Evolutionary conservation across 1,284 basidiomycete species (phyloP), one percentile per base, ranked within the genome.

Genomic region (Heterobasidion occidentale): DNA sequence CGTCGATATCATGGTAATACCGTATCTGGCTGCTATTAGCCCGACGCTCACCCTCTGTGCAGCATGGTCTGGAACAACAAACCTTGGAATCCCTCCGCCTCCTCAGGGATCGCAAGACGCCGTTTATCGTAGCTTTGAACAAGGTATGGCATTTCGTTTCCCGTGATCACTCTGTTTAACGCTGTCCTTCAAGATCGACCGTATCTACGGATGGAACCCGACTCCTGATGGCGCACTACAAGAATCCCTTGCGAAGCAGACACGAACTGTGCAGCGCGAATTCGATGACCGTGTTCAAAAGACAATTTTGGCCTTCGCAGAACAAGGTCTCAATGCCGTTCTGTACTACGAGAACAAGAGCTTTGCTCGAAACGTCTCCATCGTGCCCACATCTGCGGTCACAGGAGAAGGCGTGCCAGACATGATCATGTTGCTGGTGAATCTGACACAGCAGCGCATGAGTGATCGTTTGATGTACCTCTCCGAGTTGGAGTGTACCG

Each of bases 351-450:
- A 98, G 57, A 99, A 99, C 86, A 97, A 94, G 77, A 94, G 85
- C 74, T 90, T 98, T 63, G 92, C 89, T 53, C 84, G 90, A 59
- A 94, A 95, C 66, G 95, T 99, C 61, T 98, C 94, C 9, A 79
- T 99, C 48, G 96, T 99, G 15, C 97, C 97, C 36, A 99, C 97
- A 7, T 98, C 96, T 56, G 97, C 97, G 35, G 86, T 96, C 71
- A 98, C 96, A 1, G 97, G 97, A 60, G 97, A 99, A 75, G 97
- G 97, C 75, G 84, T 99, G 27, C 97, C 97, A n/a, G 97, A 99
- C 75, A 94, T 99, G 92, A 94, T 99, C 71, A 93, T 95, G 87
- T 81, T 99, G 38, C 86, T 99, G 68, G 85, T 98, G 72, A 95
- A 97, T 71, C 81, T 99, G 56, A 99, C 97, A 8, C 97, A 99